Evolutionary conservation across 305 asterid species (phyloP).

Genomic region (Caryopteris hybrid): DNA sequence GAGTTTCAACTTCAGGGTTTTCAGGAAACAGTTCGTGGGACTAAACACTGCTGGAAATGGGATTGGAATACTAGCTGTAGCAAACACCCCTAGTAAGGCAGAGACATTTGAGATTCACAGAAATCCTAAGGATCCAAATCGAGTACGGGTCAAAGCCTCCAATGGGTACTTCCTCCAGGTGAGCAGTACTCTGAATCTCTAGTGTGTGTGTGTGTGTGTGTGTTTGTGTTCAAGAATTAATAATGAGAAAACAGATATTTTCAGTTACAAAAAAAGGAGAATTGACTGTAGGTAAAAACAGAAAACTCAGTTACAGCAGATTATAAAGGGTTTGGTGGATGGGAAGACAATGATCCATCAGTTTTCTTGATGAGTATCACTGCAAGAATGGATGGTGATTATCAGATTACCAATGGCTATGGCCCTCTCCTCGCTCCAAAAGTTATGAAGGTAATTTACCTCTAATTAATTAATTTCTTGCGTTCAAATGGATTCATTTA

Average conservation of each 20-base stretch:
- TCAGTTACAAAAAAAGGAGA: neutral
- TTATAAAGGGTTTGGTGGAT: slow-evolving; percentile 30
- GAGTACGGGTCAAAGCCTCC: slow-evolving; percentile 49
- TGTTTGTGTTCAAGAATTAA: too few relatives aligned
- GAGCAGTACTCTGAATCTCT: neutral
- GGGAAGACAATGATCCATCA: slow-evolving; percentile 59
- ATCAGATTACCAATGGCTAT: slow-evolving; percentile 57
- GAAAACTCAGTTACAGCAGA: slow-evolving; percentile 39
- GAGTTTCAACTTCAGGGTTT: slow-evolving; percentile 51
- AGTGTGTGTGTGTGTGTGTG: too few relatives aligned
- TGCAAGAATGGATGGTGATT: slow-evolving; percentile 43
- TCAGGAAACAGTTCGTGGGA: slow-evolving; percentile 53
- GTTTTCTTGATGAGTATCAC: slow-evolving; percentile 37
- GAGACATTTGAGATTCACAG: slow-evolving; percentile 49
- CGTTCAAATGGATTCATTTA: too few relatives aligned
- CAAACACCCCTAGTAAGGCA: slow-evolving; percentile 19
- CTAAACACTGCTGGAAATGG: slow-evolving; percentile 22
- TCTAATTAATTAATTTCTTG: neutral
- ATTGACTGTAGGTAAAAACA: slow-evolving; percentile 33
- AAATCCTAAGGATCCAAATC: slow-evolving; percentile 24
- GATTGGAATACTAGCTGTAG: slow-evolving; percentile 20
- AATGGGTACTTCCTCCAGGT: slow-evolving; percentile 63
- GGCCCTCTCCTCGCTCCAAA: slow-evolving; percentile 42
- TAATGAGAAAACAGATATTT: neutral
- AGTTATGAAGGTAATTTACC: slow-evolving; percentile 39